phyloP scores from a whole-genome alignment of 164 flowering plant genomes.

The Kalanchoe fedtschenkoi region DNA sequence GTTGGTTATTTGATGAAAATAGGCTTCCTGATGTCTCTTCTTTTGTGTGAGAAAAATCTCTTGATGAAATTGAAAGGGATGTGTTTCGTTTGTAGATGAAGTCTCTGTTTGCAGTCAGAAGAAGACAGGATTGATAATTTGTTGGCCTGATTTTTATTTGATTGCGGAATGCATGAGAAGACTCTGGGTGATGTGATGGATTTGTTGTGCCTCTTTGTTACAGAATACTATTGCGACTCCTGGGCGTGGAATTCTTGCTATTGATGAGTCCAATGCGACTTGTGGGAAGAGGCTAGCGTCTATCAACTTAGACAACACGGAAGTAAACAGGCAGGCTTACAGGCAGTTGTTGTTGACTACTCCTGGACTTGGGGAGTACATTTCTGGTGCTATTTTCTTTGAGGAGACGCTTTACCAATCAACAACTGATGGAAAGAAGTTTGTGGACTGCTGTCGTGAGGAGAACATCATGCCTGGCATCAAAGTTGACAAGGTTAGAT shows the following conservation, averaged over 20 bases:
- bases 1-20: neutral
- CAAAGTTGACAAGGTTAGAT: constrained; percentile 9
- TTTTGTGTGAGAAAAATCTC: too few relatives aligned
- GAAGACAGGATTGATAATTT: neutral
- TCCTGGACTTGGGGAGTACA: constrained; percentile 8
- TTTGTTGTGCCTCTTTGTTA: neutral
- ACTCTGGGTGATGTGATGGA: neutral
- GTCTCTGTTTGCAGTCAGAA: neutral
- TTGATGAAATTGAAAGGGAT: too few relatives aligned
- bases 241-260: constrained; percentile 9
- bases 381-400: constrained; percentile 7
- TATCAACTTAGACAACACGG: constrained; percentile 4
- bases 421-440: constrained; percentile 8
- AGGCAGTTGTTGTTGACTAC: constrained; percentile 8
- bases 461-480: constrained; percentile 8
- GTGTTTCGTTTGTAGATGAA: neutral
- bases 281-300: constrained; percentile 9
- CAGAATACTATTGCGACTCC: constrained; percentile 7
- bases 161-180: too few relatives aligned
- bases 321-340: constrained; percentile 9
- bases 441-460: constrained; percentile 7
- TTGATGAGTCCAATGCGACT: constrained; percentile 8
- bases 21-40: neutral
- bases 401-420: constrained; percentile 8
- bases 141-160: too few relatives aligned